These are phyloP conservation scores for Bruguiera sexangula DNA, from an alignment of 345 rosid genomes.

Conservation along the genomic window DNA sequence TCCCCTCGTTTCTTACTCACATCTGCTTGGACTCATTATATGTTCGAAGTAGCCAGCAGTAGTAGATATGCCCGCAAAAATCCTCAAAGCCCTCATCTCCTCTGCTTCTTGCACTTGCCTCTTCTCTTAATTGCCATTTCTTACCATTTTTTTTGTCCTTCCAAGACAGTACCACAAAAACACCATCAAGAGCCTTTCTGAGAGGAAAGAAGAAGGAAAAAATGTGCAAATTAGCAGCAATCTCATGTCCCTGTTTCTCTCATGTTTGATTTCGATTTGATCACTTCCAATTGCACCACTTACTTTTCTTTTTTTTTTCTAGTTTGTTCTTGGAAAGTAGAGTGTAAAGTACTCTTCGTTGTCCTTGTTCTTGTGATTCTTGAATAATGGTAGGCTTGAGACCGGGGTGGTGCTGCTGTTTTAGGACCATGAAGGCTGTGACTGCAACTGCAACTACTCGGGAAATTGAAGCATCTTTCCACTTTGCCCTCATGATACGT, in stretches of 20 bases:
- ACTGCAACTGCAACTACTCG: neutral
- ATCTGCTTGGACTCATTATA: neutral
- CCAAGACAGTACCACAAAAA: conserved; percentile 5
- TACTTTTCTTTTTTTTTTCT: neutral
- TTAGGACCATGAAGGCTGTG: conserved; percentile 5
- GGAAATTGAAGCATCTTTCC: neutral
- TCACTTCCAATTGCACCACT: neutral
- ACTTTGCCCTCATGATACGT: neutral
- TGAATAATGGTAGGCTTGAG: conserved; percentile 1
- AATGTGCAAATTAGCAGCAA: neutral
- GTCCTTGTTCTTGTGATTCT: neutral
- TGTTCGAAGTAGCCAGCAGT: neutral
- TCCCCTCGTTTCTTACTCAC: neutral
- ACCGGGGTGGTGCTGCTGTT: neutral
- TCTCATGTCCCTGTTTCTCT: neutral
- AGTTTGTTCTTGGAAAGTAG: neutral
- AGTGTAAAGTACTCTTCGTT: neutral
- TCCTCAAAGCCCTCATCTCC: neutral
- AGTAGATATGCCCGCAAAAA: neutral
- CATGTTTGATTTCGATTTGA: neutral
- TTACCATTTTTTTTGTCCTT: neutral
- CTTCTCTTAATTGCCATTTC: neutral
- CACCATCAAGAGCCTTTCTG: conserved; percentile 4
- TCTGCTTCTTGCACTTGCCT: neutral
- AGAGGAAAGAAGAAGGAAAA: neutral